phyloP scores from a whole-genome alignment of 352 stramenopile species.

The Phytophthora idaei region DNA sequence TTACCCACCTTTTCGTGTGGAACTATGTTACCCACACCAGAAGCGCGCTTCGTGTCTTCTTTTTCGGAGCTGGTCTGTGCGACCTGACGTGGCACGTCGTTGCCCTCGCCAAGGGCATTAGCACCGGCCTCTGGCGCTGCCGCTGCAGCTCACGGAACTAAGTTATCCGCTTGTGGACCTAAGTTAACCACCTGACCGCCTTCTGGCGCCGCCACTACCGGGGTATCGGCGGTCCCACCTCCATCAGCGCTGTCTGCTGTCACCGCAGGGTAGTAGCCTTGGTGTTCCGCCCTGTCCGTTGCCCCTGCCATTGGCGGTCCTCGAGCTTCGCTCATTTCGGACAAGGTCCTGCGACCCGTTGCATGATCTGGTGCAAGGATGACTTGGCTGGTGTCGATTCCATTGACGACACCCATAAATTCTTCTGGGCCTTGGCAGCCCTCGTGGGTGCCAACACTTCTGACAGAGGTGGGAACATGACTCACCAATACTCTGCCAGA shows the following conservation, averaged over 20 bases:
- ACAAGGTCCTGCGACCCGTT: neutral
- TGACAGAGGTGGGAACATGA: conserved; percentile 6
- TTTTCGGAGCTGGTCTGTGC: neutral
- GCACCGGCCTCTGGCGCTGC: neutral
- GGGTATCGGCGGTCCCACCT: no score
- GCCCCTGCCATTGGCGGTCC: no score
- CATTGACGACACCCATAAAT: neutral
- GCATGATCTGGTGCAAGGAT: neutral
- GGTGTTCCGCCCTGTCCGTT: no score
- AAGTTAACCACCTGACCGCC: neutral
- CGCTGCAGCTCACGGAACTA: neutral
- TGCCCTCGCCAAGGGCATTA: neutral
- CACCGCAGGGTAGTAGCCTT: no score
- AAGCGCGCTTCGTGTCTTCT: neutral
- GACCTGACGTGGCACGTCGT: neutral
- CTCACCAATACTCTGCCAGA: conserved; percentile 18
- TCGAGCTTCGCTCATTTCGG: no score
- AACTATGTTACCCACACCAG: neutral
- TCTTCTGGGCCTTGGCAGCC: neutral
- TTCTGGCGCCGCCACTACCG: no score
- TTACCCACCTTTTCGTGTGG: neutral
- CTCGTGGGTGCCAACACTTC: neutral
- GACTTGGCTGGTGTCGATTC: no score
- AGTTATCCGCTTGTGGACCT: neutral
- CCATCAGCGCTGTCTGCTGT: no score